Evolutionary conservation across 768 basidiomycete species (phyloP).

Genomic region (Russula olivacea): DNA sequence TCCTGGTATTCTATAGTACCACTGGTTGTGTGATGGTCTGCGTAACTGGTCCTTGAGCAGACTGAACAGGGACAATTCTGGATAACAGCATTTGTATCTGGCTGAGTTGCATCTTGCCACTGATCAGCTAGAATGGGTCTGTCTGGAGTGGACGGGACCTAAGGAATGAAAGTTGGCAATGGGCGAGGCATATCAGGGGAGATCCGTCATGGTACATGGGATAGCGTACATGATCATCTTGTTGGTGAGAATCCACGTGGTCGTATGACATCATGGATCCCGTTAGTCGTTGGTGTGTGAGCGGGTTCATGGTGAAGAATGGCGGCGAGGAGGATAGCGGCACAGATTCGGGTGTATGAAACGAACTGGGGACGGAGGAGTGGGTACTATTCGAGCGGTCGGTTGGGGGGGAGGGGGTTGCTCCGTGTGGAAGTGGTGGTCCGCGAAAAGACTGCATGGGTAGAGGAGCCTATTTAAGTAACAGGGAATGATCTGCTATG

Average conservation of each 20-base stretch:
- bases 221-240: background rate
- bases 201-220: background rate
- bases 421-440: constrained; percentile 6
- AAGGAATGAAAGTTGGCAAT: background rate
- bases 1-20: background rate
- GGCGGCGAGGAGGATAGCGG: background rate
- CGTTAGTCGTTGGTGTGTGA: constrained; percentile 14
- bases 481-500: background rate
- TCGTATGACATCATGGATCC: constrained; percentile 16
- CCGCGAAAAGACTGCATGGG: constrained; percentile 16
- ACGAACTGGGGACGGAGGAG: background rate
- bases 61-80: background rate
- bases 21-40: too few species aligned
- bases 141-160: background rate
- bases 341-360: constrained; percentile 7
- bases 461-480: background rate
- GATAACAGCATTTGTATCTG: background rate
- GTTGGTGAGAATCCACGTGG: constrained; percentile 3
- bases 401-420: constrained; percentile 5
- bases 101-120: background rate
- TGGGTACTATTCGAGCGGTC: constrained; percentile 9
- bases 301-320: constrained; percentile 9
- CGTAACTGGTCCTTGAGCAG: background rate
- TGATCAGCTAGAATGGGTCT: background rate
- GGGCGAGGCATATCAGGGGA: too few species aligned